Evolutionary conservation across 1,284 basidiomycete species (phyloP), one percentile per base, ranked within the genome.

Genomic region (Leccinum subrobustum): DNA sequence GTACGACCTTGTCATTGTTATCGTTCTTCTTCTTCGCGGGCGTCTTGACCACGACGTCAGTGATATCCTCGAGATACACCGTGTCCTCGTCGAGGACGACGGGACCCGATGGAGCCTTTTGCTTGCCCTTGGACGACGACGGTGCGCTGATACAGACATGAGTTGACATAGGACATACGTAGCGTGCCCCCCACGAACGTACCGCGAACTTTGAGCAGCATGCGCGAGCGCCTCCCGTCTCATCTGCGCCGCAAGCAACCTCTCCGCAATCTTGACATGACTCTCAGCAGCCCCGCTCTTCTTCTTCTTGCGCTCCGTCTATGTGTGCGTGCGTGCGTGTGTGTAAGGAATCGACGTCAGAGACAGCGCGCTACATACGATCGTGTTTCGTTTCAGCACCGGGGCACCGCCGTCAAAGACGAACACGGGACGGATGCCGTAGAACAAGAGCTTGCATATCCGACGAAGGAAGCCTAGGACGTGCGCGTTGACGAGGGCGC

Each of bases 341-440:
- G 20, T 25, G 1, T 20, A 35, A 23, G 25, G 25, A 23, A 18
- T 3, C 48, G 14, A 48, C n/a, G 55, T 61, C 56, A 14, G 27
- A 7, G 12, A 44, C 9, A 7, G 12, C 33, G 48, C 9, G 4
- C 23, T 25, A 78, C 89, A 61, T 66, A 95, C 95, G 65, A 98
- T 89, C 1, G 96, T 98, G 54, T 82, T 81, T 69, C 88, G 84
- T 79, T 98, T 98, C 67, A 98, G 75, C 3, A 80, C 83, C 1
- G 96, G 95, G 0, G 95, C 95, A 27, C 94, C 95, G 35, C 95
- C 95, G 75, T 98, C 95, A 70, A 98, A 98, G 7, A 98, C 95
- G 70, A 98, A 98, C 25, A 98, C 95, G 0, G 96, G 96, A 73
- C 93, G 95, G 72, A 98, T 96, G 12, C 95, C 95, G 72, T 97